A percentile compares a stretch with the other conserved stretches of the same genome.
phyloP scores from a whole-genome alignment of 306 rosid genomes.

The peach (Prunus persica) region DNA sequence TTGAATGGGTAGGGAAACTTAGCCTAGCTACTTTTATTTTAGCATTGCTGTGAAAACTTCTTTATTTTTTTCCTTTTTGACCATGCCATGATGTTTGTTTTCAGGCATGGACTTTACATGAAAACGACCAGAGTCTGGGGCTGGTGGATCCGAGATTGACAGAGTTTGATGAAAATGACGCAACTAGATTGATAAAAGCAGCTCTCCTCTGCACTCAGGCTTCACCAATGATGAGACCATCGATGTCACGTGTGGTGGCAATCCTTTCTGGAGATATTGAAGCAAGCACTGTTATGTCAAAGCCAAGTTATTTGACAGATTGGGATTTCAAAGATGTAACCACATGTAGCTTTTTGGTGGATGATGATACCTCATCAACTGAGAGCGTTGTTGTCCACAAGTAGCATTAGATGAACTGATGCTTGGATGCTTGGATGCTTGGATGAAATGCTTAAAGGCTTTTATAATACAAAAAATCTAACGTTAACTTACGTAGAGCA shows the following conservation, averaged over 20 bases:
- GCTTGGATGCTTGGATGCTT: too few species aligned
- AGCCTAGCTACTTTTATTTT: too few species aligned
- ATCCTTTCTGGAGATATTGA: constrained; percentile 23
- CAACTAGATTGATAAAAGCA: constrained; percentile 10
- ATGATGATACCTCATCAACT: background rate
- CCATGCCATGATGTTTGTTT: background rate
- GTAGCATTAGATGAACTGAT: too few species aligned
- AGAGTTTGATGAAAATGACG: constrained; percentile 15
- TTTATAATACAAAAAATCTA: too few species aligned
- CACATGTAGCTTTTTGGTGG: constrained; percentile 5
- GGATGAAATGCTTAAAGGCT: too few species aligned
- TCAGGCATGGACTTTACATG: constrained; percentile 27
- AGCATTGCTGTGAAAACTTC: background rate
- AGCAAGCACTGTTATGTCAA: constrained; percentile 8
- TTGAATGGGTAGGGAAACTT: constrained; percentile 25
- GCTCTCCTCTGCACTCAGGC: constrained; percentile 30
- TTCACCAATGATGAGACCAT: constrained; percentile 18
- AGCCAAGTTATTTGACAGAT: constrained; percentile 31
- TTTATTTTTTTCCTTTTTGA: background rate
- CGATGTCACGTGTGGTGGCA: constrained; percentile 29
- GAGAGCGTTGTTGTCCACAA: background rate
- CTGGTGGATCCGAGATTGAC: constrained; percentile 20
- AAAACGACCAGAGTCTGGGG: constrained; percentile 5
- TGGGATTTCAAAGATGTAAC: constrained; percentile 19
- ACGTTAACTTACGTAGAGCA: too few species aligned